Percentiles rank a stretch among this genome's conserved stretches.
These are phyloP conservation scores for Pestalotiopsis fici DNA, from an alignment of 2,329 filamentous ascomycete species.

Conservation along the genomic window DNA sequence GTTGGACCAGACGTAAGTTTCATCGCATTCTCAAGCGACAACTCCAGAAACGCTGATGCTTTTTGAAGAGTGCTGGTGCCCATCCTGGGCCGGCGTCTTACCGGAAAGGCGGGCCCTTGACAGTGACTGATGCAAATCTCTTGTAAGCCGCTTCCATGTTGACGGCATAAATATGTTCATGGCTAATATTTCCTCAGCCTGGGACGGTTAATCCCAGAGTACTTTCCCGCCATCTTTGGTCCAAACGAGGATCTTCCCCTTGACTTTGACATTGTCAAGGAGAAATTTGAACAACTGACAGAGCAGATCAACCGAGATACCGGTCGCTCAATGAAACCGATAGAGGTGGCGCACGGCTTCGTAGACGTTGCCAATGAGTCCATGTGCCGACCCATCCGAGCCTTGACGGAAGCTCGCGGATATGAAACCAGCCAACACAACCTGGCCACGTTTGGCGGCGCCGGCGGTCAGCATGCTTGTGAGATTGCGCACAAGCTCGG, in stretches of 20 bases:
- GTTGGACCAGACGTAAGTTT: conserved; percentile 61
- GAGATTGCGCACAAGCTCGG: conserved; percentile 39
- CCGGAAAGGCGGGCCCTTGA: conserved; percentile 68
- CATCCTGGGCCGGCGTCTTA: conserved; percentile 73
- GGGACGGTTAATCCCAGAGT: conserved; percentile 59
- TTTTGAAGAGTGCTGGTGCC: conserved; percentile 69
- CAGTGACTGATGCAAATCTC: conserved; percentile 72
- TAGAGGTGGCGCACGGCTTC: conserved; percentile 64
- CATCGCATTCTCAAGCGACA: neutral
- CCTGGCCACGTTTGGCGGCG: conserved; percentile 60
- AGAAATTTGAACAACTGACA: conserved; percentile 41
- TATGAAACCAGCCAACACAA: conserved; percentile 29
- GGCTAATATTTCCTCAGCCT: conserved; percentile 32
- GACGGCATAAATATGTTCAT: neutral
- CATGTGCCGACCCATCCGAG: conserved; percentile 75
- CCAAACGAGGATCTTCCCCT: conserved; percentile 61
- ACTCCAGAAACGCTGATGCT: conserved; percentile 41
- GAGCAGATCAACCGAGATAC: conserved; percentile 37
- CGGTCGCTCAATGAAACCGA: conserved; percentile 23
- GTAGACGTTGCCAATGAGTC: conserved; percentile 75
- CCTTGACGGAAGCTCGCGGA: conserved; percentile 51
- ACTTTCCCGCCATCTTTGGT: conserved; percentile 74
- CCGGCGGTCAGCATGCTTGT: conserved; percentile 64
- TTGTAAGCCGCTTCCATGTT: conserved; percentile 30
- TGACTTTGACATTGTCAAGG: conserved; percentile 37